Evolutionary conservation across 2,329 filamentous ascomycete genomes (phyloP).

Genomic region (Aspergillus spinulosporus): DNA sequence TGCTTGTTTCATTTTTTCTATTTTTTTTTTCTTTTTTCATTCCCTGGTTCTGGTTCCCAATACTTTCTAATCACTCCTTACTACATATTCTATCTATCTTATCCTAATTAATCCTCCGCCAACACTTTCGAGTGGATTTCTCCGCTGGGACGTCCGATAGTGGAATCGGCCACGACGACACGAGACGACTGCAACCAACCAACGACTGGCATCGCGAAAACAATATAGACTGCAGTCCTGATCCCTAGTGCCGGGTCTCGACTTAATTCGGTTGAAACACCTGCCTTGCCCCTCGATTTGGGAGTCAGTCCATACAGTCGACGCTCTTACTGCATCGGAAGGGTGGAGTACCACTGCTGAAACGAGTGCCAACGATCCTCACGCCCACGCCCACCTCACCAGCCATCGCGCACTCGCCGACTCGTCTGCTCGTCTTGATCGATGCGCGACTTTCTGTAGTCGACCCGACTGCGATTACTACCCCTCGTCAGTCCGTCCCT

Average conservation of each 20-base stretch:
- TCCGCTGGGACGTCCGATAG: background rate
- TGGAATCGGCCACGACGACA: constrained; percentile 14
- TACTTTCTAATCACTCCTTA: too few relatives aligned
- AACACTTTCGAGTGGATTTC: background rate
- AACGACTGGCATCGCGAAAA: constrained; percentile 11
- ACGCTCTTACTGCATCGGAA: constrained; percentile 15
- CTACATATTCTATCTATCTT: background rate
- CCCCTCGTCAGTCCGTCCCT: background rate
- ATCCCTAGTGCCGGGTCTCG: constrained; percentile 13
- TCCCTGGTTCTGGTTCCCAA: too few relatives aligned
- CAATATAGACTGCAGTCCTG: constrained; percentile 7
- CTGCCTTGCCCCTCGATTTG: constrained; percentile 12
- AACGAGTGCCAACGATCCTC: constrained; percentile 16
- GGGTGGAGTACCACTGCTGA: constrained; percentile 23
- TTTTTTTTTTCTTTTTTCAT: too few relatives aligned
- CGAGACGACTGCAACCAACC: constrained; percentile 18
- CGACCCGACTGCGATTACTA: constrained; percentile 1
- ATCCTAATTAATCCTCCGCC: constrained; percentile 4
- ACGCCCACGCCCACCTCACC: background rate
- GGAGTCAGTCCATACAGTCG: constrained; percentile 12
- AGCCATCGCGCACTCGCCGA: background rate
- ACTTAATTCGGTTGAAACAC: constrained; percentile 22
- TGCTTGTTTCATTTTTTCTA: constrained; percentile 20
- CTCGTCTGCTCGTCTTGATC: too few relatives aligned
- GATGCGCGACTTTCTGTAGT: background rate